Evolutionary conservation across 169 alveolate species (phyloP).

Genomic region (Plasmodium knowlesi): DNA sequence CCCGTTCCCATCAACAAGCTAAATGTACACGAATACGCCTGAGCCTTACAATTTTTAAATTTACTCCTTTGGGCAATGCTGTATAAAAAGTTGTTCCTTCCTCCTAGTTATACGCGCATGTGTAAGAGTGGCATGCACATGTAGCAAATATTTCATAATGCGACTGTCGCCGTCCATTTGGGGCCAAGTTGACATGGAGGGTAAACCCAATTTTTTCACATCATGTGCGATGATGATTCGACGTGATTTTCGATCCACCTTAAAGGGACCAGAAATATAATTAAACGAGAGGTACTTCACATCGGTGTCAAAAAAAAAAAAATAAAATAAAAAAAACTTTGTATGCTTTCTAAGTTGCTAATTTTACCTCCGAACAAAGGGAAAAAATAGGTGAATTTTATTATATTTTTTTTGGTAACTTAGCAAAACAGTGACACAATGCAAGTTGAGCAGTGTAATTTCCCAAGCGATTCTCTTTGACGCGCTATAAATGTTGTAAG

Average conservation of each 20-base stretch:
- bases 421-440: not conserved
- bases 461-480: not conserved
- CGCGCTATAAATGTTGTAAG: not conserved
- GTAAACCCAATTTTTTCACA: not conserved
- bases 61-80: not conserved
- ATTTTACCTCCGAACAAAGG: not conserved
- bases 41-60: not conserved
- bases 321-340: not conserved
- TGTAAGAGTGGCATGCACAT: not conserved
- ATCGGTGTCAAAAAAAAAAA: not conserved
- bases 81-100: not conserved
- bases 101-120: not conserved
- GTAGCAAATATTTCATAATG: not conserved
- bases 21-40: not conserved
- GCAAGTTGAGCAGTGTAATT: not conserved
- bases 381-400: not conserved
- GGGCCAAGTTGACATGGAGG: not conserved
- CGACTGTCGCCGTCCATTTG: not conserved
- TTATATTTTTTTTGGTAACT: not conserved
- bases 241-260: not conserved
- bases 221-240: not conserved
- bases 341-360: not conserved
- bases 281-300: not conserved
- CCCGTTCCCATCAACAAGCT: not conserved
- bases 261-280: not conserved